Conservation (phyloP, 2,329 filamentous ascomycete species). For the Trichoderma koningiopsis region DNA sequence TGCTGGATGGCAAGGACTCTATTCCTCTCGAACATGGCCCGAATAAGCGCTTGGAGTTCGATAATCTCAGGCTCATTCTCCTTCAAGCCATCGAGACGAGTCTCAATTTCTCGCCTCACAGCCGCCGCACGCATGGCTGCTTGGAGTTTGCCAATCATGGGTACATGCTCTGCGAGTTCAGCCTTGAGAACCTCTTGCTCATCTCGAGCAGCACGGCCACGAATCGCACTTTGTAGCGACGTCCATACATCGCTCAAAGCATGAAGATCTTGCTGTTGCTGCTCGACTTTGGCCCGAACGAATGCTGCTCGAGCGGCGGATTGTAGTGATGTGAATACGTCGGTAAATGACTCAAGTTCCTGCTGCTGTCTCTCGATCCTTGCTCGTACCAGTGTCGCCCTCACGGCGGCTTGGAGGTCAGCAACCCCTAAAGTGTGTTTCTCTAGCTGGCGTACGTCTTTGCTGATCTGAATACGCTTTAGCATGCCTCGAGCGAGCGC, state of each 20-base stretch:
- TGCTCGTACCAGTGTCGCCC: slow-evolving; percentile 62
- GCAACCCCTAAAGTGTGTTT: slow-evolving; percentile 53
- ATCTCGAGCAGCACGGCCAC: slow-evolving; percentile 53
- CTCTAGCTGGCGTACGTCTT: slow-evolving; percentile 56
- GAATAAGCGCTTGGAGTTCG: slow-evolving; percentile 59
- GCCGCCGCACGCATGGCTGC: slow-evolving; percentile 56
- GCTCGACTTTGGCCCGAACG: slow-evolving; percentile 56
- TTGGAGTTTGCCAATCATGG: slow-evolving; percentile 53
- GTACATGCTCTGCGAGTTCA: slow-evolving; percentile 50
- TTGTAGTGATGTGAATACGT: slow-evolving; percentile 53
- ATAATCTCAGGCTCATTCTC: slow-evolving; percentile 50
- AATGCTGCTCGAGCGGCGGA: slow-evolving; percentile 55
- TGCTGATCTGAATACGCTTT: slow-evolving; percentile 57
- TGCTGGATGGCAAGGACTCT: slow-evolving; percentile 52
- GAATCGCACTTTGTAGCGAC: slow-evolving; percentile 44
- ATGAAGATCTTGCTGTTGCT: slow-evolving; percentile 54
- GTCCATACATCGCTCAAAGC: slow-evolving; percentile 54
- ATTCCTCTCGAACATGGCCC: slow-evolving; percentile 63
- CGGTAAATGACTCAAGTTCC: slow-evolving; percentile 52
- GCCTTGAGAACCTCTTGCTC: slow-evolving; percentile 48
- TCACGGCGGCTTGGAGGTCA: slow-evolving; percentile 65
- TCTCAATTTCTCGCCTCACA: slow-evolving; percentile 53
- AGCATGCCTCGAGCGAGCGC: slow-evolving; percentile 69
- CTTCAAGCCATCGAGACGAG: slow-evolving; percentile 51
- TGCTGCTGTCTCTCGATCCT: slow-evolving; percentile 55